A percentile compares a stretch with the other conserved stretches of the same genome.
These are phyloP conservation scores for Candida maltosa DNA, from an alignment of 805 yeast species.

Conservation along the genomic window DNA sequence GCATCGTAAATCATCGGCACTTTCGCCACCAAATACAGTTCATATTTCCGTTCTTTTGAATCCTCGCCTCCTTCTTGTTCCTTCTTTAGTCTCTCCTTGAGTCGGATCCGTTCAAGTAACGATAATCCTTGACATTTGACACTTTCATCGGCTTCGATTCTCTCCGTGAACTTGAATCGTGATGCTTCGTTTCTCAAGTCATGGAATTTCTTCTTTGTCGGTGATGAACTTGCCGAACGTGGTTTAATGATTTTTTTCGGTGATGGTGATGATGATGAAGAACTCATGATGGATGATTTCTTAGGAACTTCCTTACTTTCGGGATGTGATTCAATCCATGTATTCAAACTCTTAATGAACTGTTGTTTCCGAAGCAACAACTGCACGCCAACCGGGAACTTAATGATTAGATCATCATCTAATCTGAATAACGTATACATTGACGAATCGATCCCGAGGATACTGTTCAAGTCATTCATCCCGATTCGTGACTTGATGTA, in stretches of 20 bases:
- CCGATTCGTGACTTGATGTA: slow-evolving; percentile 16
- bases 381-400: slow-evolving; percentile 4
- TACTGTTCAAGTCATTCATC: slow-evolving; percentile 13
- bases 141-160: slow-evolving; percentile 14
- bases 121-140: slow-evolving; percentile 24
- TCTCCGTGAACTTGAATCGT: slow-evolving; percentile 34
- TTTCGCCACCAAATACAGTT: slow-evolving; percentile 23
- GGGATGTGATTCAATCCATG: slow-evolving; percentile 19
- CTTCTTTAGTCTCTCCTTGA: slow-evolving; percentile 28
- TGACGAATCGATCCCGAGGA: slow-evolving; percentile 16
- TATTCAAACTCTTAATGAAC: slow-evolving; percentile 14
- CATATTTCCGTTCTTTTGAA: slow-evolving; percentile 19
- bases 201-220: slow-evolving; percentile 8
- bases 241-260: slow-evolving; percentile 9
- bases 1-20: slow-evolving; percentile 30
- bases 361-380: slow-evolving; percentile 14
- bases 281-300: background rate
- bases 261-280: slow-evolving; percentile 9
- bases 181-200: slow-evolving; percentile 30
- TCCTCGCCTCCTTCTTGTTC: slow-evolving; percentile 9
- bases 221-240: slow-evolving; percentile 9
- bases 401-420: slow-evolving; percentile 7
- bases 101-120: slow-evolving; percentile 33
- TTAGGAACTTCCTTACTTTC: no score
- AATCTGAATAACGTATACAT: slow-evolving; percentile 12